Conservation (phyloP, 257 asterid species). For the Przewalskia tangutica region DNA sequence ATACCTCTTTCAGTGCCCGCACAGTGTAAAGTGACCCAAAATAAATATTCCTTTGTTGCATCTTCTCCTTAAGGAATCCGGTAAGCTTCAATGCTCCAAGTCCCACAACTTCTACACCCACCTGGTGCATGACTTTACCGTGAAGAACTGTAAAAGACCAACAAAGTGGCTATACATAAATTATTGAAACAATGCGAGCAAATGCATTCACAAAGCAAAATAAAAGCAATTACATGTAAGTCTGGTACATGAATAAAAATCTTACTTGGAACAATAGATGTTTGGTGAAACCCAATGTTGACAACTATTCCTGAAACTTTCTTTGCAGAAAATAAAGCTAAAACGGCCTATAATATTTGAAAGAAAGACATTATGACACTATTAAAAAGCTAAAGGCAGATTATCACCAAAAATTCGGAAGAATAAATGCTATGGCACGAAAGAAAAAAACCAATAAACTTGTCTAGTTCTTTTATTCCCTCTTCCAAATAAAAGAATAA, state of each 20-base stretch:
- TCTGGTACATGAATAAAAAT: neutral
- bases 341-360: conserved; percentile 52
- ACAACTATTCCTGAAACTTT: conserved; percentile 85
- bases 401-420: neutral
- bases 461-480: neutral
- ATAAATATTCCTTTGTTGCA: conserved; percentile 67
- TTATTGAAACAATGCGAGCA: neutral
- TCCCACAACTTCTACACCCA: conserved; percentile 82
- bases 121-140: conserved; percentile 79
- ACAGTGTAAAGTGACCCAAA: conserved; percentile 85
- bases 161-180: neutral
- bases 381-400: neutral
- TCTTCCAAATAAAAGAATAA: neutral
- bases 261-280: conserved; percentile 89
- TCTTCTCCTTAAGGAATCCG: conserved; percentile 73
- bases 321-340: conserved; percentile 89
- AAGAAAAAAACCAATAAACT: neutral
- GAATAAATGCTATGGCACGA: neutral
- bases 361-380: neutral
- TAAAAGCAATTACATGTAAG: neutral
- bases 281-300: conserved; percentile 88
- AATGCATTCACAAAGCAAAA: neutral
- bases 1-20: conserved; percentile 86
- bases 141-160: conserved; percentile 43
- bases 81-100: conserved; percentile 92